Evolutionary conservation across 2,329 filamentous ascomycete species (phyloP).

Genomic region (Didymosphaeria variabile): DNA sequence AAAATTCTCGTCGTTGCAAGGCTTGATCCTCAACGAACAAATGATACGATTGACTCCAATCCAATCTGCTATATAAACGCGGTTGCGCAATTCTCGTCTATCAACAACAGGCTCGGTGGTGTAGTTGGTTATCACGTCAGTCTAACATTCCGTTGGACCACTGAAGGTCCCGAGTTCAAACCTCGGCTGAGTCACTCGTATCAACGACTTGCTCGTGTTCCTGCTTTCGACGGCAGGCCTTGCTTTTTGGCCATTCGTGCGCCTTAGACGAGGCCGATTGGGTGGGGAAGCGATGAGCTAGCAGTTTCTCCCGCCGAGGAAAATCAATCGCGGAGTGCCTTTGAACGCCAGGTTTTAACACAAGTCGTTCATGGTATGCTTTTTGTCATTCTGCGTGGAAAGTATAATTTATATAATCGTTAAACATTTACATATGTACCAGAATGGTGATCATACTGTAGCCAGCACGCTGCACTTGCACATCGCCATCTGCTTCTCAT

Average conservation of each 20-base stretch:
- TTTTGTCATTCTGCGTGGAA: background rate
- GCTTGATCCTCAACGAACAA: too few species aligned
- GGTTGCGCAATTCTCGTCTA: too few species aligned
- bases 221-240: slow-evolving; percentile 1
- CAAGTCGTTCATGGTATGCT: background rate
- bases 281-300: too few species aligned
- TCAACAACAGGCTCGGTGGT: slow-evolving; percentile 42
- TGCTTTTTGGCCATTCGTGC: background rate
- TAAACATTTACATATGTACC: background rate
- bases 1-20: too few species aligned
- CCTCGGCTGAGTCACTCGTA: slow-evolving; percentile 9
- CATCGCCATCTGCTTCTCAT: background rate
- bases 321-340: too few species aligned
- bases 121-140: slow-evolving; percentile 58
- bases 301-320: too few species aligned
- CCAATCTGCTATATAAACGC: too few species aligned
- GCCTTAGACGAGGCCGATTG: too few species aligned
- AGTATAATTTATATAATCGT: background rate
- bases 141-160: slow-evolving; percentile 45
- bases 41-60: too few species aligned
- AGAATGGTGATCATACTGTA: background rate
- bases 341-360: too few species aligned
- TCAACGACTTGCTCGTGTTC: background rate
- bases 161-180: slow-evolving; percentile 12
- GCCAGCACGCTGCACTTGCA: background rate